Conservation (phyloP, 768 basidiomycete species). For the Pleurotus citrinopileatus region DNA sequence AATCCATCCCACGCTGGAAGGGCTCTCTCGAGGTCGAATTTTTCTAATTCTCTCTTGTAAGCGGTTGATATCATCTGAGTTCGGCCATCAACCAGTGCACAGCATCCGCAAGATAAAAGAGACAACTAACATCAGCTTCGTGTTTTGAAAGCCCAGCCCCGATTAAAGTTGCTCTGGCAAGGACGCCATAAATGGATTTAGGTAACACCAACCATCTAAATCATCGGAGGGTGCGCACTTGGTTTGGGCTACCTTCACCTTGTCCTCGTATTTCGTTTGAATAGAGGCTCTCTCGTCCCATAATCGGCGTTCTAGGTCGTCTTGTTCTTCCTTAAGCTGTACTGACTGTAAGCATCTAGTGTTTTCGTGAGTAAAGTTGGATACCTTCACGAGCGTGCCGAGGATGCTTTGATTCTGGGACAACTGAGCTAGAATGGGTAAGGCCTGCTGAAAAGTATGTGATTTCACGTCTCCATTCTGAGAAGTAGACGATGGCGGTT, state of each 20-base stretch:
- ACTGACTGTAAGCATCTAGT: not conserved
- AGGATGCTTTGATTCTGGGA: conserved; percentile 52
- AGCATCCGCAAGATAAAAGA: conserved; percentile 1
- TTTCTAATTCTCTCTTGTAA: conserved; percentile 60
- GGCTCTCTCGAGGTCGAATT: conserved; percentile 69
- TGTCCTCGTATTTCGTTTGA: conserved; percentile 64
- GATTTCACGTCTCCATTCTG: conserved; percentile 31
- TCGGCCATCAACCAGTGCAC: not conserved
- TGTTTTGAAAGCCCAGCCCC: conserved; percentile 64
- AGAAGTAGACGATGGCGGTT: conserved; percentile 14
- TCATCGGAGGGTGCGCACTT: conserved; percentile 44
- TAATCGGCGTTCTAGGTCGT: conserved; percentile 61
- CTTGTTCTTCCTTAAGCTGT: conserved; percentile 73
- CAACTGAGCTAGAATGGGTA: conserved; percentile 62
- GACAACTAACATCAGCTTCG: conserved; percentile 45
- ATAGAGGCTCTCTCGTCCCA: conserved; percentile 68
- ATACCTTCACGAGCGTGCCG: conserved; percentile 49
- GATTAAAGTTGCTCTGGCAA: conserved; percentile 61
- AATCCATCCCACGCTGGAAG: conserved; percentile 77
- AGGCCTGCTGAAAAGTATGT: conserved; percentile 66
- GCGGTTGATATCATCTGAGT: conserved; percentile 61
- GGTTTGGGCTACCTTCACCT: conserved; percentile 62
- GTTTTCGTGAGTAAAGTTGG: conserved; percentile 8
- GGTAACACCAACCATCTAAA: not conserved
- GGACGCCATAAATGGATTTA: conserved; percentile 5